Conservation (phyloP, 2,329 filamentous ascomycete species). For the Cladophialophora yegresii region DNA sequence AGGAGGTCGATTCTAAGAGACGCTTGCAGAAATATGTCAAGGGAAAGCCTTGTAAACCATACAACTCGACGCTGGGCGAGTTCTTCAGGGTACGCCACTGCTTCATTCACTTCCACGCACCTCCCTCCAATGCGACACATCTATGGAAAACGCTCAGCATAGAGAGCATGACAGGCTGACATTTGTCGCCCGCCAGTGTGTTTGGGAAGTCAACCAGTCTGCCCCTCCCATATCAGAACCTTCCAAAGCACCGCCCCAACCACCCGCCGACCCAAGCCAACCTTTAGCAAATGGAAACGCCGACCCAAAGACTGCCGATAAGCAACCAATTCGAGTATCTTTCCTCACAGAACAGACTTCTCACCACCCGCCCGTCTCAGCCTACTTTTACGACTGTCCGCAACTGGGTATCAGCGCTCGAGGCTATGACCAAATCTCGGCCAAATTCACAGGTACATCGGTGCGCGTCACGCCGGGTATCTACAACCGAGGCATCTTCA, state of each 20-base stretch:
- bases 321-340: constrained; percentile 70
- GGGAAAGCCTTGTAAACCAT: constrained; percentile 97
- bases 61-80: constrained; percentile 94
- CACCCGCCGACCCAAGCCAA: constrained; percentile 42
- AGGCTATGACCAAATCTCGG: constrained; percentile 93
- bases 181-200: constrained; percentile 62
- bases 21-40: constrained; percentile 84
- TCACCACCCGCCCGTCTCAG: constrained; percentile 95
- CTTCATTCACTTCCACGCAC: neutral
- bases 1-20: constrained; percentile 18
- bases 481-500: constrained; percentile 94
- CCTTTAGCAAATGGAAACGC: constrained; percentile 34
- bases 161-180: neutral
- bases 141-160: neutral
- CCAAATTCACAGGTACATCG: constrained; percentile 95
- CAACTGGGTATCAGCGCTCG: constrained; percentile 84
- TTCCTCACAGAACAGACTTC: constrained; percentile 98
- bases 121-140: neutral
- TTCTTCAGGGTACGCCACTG: constrained; percentile 77
- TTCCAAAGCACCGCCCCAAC: constrained; percentile 40
- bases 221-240: constrained; percentile 61
- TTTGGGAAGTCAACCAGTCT: constrained; percentile 87
- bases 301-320: constrained; percentile 33
- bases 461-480: constrained; percentile 88
- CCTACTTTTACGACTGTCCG: constrained; percentile 90